These are phyloP conservation scores for Anisogramma anomala DNA, from an alignment of 2,329 filamentous ascomycete genomes.

Conservation along the genomic window DNA sequence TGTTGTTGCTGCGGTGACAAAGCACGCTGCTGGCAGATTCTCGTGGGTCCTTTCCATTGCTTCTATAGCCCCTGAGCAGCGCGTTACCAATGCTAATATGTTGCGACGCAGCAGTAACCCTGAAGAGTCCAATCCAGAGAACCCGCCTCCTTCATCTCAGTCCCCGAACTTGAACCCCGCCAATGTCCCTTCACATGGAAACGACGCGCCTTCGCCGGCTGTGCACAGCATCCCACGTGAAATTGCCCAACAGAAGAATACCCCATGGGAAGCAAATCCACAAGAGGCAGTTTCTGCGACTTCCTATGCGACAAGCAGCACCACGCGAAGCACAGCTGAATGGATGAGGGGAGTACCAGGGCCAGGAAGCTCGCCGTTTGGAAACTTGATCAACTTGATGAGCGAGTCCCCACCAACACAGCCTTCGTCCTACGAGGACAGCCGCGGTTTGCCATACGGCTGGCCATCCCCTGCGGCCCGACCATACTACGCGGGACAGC, in stretches of 20 bases:
- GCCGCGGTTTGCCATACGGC: conserved; percentile 31
- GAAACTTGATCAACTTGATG: conserved; percentile 39
- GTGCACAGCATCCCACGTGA: conserved; percentile 23
- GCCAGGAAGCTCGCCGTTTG: conserved; percentile 37
- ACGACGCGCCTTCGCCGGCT: conserved; percentile 32
- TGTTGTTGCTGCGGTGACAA: conserved; percentile 42
- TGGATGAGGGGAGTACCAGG: conserved; percentile 30
- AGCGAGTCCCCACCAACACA: conserved; percentile 43
- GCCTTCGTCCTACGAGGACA: conserved; percentile 40
- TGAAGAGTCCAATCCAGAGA: conserved; percentile 26
- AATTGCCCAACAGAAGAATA: no score
- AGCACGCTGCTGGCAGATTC: conserved; percentile 40
- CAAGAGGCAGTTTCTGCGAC: conserved; percentile 31
- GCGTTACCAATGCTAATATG: conserved; percentile 14
- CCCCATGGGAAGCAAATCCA: no score
- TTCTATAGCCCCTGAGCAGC: conserved; percentile 18
- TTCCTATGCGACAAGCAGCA: conserved; percentile 35
- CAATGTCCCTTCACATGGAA: conserved; percentile 29
- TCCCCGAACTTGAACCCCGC: conserved; percentile 36
- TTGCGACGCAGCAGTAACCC: conserved; percentile 21
- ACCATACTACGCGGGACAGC: conserved; percentile 32
- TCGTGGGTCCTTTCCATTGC: conserved; percentile 28
- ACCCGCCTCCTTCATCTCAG: conserved; percentile 32
- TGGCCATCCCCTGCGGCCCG: conserved; percentile 37
- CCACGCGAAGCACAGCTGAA: conserved; percentile 36